These are phyloP conservation scores for Trametes polyzona DNA, from an alignment of 1,284 basidiomycete species.

Conservation along the genomic window DNA sequence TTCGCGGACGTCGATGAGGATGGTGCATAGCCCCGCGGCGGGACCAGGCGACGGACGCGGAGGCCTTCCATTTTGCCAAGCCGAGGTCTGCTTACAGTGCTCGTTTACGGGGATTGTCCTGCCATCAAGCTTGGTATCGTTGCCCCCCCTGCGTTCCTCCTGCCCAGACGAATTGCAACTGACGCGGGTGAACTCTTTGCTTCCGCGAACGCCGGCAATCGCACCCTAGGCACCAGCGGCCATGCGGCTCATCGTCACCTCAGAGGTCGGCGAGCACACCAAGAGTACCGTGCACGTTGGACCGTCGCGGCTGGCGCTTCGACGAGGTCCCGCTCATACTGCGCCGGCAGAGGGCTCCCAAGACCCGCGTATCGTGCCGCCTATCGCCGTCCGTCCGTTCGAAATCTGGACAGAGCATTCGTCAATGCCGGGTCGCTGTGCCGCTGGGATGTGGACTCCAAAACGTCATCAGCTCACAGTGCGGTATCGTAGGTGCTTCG, in stretches of 20 bases:
- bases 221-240: background rate
- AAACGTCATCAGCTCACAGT: background rate
- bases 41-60: conserved; percentile 6
- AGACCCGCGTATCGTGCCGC: background rate
- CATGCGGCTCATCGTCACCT: background rate
- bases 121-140: conserved; percentile 4
- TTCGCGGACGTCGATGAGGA: background rate
- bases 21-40: background rate
- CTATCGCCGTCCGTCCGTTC: conserved; percentile 2
- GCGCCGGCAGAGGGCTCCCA: background rate
- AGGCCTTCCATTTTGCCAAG: conserved; percentile 21
- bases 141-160: background rate
- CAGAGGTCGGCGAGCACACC: background rate
- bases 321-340: background rate
- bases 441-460: background rate
- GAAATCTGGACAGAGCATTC: background rate
- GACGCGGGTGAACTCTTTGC: background rate
- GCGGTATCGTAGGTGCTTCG: background rate
- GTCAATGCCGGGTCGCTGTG: background rate
- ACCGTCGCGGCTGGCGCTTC: background rate
- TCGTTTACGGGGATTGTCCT: conserved; percentile 1
- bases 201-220: background rate
- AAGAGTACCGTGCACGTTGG: background rate
- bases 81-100: background rate
- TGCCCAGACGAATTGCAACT: background rate